Conservation (phyloP, 2,329 filamentous ascomycete species). For the Aspergillus felis region DNA sequence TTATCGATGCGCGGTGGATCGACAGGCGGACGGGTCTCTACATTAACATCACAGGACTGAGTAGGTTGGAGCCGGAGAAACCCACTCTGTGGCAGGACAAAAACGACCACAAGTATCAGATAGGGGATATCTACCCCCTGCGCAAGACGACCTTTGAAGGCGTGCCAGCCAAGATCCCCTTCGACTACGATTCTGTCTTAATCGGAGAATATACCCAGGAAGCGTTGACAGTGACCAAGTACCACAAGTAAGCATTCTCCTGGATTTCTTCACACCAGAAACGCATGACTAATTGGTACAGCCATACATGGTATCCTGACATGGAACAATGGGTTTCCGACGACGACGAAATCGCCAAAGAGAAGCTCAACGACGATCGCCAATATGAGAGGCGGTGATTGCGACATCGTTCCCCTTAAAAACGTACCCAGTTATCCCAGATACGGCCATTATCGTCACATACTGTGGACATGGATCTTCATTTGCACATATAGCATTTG, state of each 20-base stretch:
- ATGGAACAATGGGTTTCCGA: conserved; percentile 33
- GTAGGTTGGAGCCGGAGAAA: conserved; percentile 58
- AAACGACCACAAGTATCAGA: conserved; percentile 69
- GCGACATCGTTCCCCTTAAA: neutral
- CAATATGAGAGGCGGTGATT: conserved; percentile 13
- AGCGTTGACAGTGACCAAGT: conserved; percentile 32
- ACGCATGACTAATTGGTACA: conserved; percentile 18
- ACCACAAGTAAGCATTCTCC: conserved; percentile 32
- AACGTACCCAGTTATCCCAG: neutral
- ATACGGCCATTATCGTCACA: neutral
- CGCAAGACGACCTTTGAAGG: conserved; percentile 72
- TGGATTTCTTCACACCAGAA: neutral
- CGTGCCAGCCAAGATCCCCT: conserved; percentile 64
- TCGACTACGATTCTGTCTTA: conserved; percentile 38
- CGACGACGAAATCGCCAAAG: conserved; percentile 12
- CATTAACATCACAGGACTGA: conserved; percentile 76
- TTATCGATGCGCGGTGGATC: conserved; percentile 83
- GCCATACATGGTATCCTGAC: conserved; percentile 36
- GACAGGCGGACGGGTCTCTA: conserved; percentile 72
- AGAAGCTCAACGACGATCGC: conserved; percentile 5
- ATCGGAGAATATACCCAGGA: conserved; percentile 37
- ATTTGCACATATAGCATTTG: neutral
- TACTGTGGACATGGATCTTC: neutral
- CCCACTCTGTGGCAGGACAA: conserved; percentile 75
- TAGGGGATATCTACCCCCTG: conserved; percentile 71